Evolutionary conservation across 805 yeast species (phyloP).

Genomic region (Blastobotrys attinorum): DNA sequence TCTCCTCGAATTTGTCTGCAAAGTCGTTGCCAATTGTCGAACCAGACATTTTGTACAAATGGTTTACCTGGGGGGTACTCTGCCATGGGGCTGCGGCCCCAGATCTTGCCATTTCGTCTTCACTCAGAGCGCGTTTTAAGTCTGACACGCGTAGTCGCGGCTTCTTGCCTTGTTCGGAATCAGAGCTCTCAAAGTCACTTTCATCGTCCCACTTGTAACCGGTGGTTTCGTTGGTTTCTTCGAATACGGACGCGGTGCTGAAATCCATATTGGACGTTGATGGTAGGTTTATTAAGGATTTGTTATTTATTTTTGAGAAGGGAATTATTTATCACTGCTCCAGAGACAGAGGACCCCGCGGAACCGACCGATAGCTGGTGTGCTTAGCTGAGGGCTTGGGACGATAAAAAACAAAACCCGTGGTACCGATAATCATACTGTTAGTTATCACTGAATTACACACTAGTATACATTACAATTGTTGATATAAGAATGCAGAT

Average conservation of each 20-base stretch:
- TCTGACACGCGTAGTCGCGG: background rate
- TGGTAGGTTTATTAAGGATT: no score
- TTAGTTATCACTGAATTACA: no score
- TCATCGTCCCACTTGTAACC: background rate
- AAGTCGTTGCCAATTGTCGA: conserved; percentile 2
- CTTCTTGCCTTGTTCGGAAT: background rate
- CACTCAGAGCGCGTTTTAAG: background rate
- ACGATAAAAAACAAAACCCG: no score
- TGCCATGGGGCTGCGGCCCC: background rate
- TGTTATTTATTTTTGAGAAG: no score
- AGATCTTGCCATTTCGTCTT: background rate
- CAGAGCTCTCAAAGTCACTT: background rate
- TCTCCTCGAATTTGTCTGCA: no score
- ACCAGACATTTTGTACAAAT: conserved; percentile 4
- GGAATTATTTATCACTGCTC: no score
- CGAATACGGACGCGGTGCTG: background rate
- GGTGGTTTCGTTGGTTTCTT: background rate
- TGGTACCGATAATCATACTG: no score
- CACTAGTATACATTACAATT: no score
- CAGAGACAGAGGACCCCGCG: no score
- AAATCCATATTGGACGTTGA: background rate
- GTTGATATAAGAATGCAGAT: no score
- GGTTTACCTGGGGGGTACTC: background rate
- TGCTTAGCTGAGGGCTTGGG: no score
- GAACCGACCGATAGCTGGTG: no score